Evolutionary conservation across 805 yeast genomes (phyloP).

Genomic region (Kockiozyma suomiensis): DNA sequence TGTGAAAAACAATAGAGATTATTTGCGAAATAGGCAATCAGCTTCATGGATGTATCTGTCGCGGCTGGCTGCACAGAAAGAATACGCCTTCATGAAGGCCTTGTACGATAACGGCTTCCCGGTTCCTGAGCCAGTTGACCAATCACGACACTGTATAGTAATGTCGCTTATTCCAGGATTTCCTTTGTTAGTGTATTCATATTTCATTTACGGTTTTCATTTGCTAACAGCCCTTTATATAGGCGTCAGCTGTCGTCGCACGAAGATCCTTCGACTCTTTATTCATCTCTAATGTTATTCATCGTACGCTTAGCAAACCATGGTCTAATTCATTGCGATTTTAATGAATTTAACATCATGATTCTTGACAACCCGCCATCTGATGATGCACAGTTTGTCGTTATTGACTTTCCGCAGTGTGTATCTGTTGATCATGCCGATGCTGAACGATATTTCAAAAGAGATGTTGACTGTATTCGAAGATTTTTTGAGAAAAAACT

Average conservation of each 20-base stretch:
- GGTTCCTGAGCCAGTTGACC: conserved; percentile 88
- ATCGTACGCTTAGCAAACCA: conserved; percentile 79
- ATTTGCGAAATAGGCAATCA: conserved; percentile 67
- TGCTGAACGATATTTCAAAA: conserved; percentile 81
- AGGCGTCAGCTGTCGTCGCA: conserved; percentile 67
- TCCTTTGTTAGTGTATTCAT: conserved; percentile 18
- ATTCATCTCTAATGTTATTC: conserved; percentile 84
- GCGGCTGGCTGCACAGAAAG: conserved; percentile 87
- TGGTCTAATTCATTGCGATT: conserved; percentile 96
- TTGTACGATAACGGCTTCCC: conserved; percentile 72
- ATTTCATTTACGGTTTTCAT: not conserved
- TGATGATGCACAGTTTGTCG: conserved; percentile 70
- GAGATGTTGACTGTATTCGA: conserved; percentile 91
- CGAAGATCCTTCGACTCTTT: conserved; percentile 66
- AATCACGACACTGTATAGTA: conserved; percentile 85
- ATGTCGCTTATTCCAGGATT: conserved; percentile 72
- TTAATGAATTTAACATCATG: conserved; percentile 94
- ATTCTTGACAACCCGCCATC: conserved; percentile 56
- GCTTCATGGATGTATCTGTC: conserved; percentile 94
- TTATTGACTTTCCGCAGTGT: conserved; percentile 98
- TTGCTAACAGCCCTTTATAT: not conserved
- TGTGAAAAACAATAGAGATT: conserved; percentile 92
- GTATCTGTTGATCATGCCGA: conserved; percentile 88
- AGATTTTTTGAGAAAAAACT: conserved; percentile 79
- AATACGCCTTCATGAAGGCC: conserved; percentile 82